phyloP scores from a whole-genome alignment of 768 basidiomycete genomes.

The Kwoniella sp. region DNA sequence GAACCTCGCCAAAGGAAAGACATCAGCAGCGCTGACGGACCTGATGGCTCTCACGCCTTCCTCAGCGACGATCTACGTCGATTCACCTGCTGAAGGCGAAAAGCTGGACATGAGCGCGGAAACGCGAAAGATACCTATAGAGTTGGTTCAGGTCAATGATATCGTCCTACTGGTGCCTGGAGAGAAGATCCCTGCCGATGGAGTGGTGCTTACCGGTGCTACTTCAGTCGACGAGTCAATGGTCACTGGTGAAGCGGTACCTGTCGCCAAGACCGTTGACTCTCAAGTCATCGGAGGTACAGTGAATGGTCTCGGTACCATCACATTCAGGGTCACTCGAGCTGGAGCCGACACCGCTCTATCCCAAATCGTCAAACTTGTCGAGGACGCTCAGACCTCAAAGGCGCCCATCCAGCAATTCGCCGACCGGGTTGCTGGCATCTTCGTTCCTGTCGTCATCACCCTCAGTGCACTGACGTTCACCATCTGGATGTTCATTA shows the following conservation, averaged over 20 bases:
- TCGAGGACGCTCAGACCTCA: constrained; percentile 96
- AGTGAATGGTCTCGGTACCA: constrained; percentile 93
- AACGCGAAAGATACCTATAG: constrained; percentile 86
- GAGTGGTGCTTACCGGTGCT: constrained; percentile 79
- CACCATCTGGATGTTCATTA: constrained; percentile 76
- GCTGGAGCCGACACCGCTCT: constrained; percentile 96
- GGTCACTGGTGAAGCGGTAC: constrained; percentile 94
- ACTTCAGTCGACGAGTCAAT: constrained; percentile 94
- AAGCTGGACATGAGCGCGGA: constrained; percentile 21
- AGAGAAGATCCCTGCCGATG: constrained; percentile 95
- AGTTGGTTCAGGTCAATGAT: constrained; percentile 92
- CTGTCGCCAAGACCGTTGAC: constrained; percentile 79
- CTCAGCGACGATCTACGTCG: constrained; percentile 93
- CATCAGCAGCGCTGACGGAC: constrained; percentile 92
- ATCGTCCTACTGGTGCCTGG: constrained; percentile 91
- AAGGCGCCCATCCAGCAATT: constrained; percentile 98
- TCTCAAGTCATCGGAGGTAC: constrained; percentile 94
- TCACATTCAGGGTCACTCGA: constrained; percentile 92
- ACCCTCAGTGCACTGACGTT: constrained; percentile 80
- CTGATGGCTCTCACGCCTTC: constrained; percentile 93
- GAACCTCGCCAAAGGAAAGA: constrained; percentile 95
- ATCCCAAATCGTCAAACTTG: constrained; percentile 92
- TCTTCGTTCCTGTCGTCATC: constrained; percentile 92
- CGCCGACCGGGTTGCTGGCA: constrained; percentile 89
- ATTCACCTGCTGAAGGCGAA: constrained; percentile 59